A percentile compares a stretch with the other conserved stretches of the same genome.
Evolutionary conservation across 768 basidiomycete genomes (phyloP).

Genomic region (Sarcodon sp.): DNA sequence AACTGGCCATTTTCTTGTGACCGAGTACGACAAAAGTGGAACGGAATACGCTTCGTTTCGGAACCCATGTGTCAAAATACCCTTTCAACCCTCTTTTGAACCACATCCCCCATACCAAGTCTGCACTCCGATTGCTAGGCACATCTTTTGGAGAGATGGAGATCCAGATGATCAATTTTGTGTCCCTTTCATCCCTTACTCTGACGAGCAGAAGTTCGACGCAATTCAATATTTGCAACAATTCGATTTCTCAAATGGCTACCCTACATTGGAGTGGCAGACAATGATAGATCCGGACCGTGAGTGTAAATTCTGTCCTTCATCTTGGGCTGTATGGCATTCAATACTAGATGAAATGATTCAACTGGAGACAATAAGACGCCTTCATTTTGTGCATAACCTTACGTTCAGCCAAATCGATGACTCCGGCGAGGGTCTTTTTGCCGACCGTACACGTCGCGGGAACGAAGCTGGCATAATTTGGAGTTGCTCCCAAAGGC

Average conservation of each 20-base stretch:
- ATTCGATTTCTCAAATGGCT: constrained; percentile 13
- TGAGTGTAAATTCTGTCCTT: constrained; percentile 14
- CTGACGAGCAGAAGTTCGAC: constrained; percentile 30
- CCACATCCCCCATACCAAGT: constrained; percentile 26
- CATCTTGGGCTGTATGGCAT: background rate
- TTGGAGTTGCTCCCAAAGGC: constrained; percentile 32
- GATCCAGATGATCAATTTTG: background rate
- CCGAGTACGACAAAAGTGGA: too few relatives aligned
- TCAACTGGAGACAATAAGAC: constrained; percentile 28
- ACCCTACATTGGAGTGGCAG: constrained; percentile 20
- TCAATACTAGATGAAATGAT: constrained; percentile 31
- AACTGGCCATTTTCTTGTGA: background rate
- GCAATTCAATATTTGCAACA: constrained; percentile 13
- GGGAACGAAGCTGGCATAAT: constrained; percentile 22
- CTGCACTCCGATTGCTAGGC: constrained; percentile 31
- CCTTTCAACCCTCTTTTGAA: background rate
- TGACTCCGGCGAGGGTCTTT: too few relatives aligned
- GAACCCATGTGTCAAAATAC: background rate
- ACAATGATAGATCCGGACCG: constrained; percentile 30
- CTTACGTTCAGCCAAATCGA: too few relatives aligned
- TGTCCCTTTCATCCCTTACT: constrained; percentile 28
- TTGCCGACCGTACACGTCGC: too few relatives aligned
- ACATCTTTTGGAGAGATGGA: constrained; percentile 7
- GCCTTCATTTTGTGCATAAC: constrained; percentile 15
- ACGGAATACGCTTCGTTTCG: background rate